A percentile compares a stretch with the other conserved stretches of the same genome.
Evolutionary conservation across 2,329 filamentous ascomycete species (phyloP).

Genomic region (Thielaviopsis populi): DNA sequence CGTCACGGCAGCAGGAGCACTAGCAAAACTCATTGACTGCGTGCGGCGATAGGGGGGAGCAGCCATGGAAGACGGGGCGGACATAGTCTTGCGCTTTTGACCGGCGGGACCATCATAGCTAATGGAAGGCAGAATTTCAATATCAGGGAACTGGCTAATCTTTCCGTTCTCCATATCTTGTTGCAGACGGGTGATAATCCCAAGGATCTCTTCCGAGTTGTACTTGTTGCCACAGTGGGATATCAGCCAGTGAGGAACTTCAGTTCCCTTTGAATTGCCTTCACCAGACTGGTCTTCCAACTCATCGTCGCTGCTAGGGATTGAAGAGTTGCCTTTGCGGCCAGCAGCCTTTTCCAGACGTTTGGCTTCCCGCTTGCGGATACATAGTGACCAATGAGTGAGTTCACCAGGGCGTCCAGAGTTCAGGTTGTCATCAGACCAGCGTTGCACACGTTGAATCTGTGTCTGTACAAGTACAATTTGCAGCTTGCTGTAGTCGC

Average conservation of each 20-base stretch:
- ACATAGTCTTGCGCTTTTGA: slow-evolving; percentile 15
- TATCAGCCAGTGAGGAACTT: slow-evolving; percentile 36
- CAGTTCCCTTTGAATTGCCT: slow-evolving; percentile 26
- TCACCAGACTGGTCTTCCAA: slow-evolving; percentile 26
- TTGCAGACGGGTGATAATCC: slow-evolving; percentile 33
- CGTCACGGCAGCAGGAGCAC: slow-evolving; percentile 2
- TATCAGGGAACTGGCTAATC: slow-evolving; percentile 37
- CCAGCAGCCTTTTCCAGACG: slow-evolving; percentile 27
- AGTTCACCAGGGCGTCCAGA: slow-evolving; percentile 31
- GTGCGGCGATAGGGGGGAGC: slow-evolving; percentile 21
- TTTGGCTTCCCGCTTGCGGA: slow-evolving; percentile 49
- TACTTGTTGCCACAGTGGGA: slow-evolving; percentile 33
- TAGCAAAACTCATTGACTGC: slow-evolving; percentile 24
- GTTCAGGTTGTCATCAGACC: slow-evolving; percentile 39
- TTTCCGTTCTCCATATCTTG: slow-evolving; percentile 29
- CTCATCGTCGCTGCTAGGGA: slow-evolving; percentile 19
- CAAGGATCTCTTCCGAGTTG: slow-evolving; percentile 32
- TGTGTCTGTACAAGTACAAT: slow-evolving; percentile 49
- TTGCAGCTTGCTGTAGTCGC: slow-evolving; percentile 46
- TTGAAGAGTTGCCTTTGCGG: slow-evolving; percentile 24
- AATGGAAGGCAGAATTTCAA: slow-evolving; percentile 44
- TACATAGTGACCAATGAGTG: slow-evolving; percentile 43
- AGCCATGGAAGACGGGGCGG: slow-evolving; percentile 6
- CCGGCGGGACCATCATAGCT: slow-evolving; percentile 16
- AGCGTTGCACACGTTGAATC: slow-evolving; percentile 45